Conservation (phyloP, 1,139 yeast species). For the Suhomyces maxii region DNA sequence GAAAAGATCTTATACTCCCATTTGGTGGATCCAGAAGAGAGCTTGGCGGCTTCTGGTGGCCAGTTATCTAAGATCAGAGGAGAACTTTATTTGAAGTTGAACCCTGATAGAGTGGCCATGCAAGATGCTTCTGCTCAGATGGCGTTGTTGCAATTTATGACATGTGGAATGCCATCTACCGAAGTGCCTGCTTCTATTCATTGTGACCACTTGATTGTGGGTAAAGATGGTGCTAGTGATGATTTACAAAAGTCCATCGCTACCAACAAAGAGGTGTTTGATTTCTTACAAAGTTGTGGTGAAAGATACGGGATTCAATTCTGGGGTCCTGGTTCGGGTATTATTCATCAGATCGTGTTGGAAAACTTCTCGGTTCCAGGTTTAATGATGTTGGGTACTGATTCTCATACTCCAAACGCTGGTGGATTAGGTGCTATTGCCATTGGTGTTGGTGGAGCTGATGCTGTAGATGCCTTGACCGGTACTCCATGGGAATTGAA, state of each 20-base stretch:
- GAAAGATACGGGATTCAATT: slow-evolving; percentile 92
- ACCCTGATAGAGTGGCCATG: slow-evolving; percentile 99
- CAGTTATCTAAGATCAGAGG: slow-evolving; percentile 70
- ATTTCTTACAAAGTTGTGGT: slow-evolving; percentile 87
- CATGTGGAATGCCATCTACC: slow-evolving; percentile 83
- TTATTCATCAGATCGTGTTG: slow-evolving; percentile 93
- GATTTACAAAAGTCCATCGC: slow-evolving; percentile 77
- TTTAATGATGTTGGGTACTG: slow-evolving; percentile 93
- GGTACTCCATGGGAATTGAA: slow-evolving; percentile 99
- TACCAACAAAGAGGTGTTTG: slow-evolving; percentile 90
- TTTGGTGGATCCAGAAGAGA: slow-evolving; percentile 80
- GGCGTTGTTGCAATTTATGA: slow-evolving; percentile 95
- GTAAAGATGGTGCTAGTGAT: slow-evolving; percentile 82
- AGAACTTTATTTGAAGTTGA: slow-evolving; percentile 76
- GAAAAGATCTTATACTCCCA: slow-evolving; percentile 94
- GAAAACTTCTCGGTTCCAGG: slow-evolving; percentile 97
- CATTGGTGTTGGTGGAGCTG: slow-evolving; percentile 99
- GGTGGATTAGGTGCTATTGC: slow-evolving; percentile 98
- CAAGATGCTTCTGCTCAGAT: slow-evolving; percentile 99
- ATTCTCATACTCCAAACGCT: slow-evolving; percentile 96
- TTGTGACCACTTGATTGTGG: slow-evolving; percentile 96
- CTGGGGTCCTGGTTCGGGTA: slow-evolving; percentile 99
- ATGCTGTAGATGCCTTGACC: slow-evolving; percentile 94
- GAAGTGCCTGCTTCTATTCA: slow-evolving; percentile 95
- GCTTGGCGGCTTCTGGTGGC: slow-evolving; percentile 51